These are phyloP conservation scores for Trichoderma asperelloides DNA, from an alignment of 495 filamentous ascomycete species.

Conservation along the genomic window DNA sequence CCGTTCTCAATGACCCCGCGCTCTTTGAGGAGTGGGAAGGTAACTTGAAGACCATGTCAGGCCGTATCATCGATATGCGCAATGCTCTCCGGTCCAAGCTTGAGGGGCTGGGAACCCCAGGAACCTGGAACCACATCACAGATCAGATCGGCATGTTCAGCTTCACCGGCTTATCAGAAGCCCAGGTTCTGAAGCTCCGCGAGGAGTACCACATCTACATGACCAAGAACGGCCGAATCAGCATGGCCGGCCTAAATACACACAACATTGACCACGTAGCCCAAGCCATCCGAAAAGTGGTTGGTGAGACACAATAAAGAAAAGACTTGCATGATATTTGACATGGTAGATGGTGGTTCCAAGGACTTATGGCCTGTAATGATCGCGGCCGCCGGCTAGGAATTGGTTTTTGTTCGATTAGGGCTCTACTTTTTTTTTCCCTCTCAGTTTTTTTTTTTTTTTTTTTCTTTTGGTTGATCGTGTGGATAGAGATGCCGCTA, in stretches of 20 bases:
- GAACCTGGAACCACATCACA: conserved; percentile 92
- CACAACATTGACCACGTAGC: conserved; percentile 89
- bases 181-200: conserved; percentile 73
- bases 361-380: not conserved
- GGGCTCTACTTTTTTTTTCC: not conserved
- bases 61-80: conserved; percentile 86
- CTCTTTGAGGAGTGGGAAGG: conserved; percentile 94
- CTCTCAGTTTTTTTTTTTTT: not conserved
- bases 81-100: conserved; percentile 63
- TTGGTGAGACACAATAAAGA: conserved; percentile 23
- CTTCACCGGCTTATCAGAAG: conserved; percentile 83
- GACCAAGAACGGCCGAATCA: conserved; percentile 97
- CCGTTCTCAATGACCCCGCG: conserved; percentile 68
- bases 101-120: conserved; percentile 74
- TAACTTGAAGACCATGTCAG: conserved; percentile 87
- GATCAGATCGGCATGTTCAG: conserved; percentile 99
- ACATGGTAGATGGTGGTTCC: not conserved
- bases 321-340: not conserved
- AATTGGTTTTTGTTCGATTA: not conserved
- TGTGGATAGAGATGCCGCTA: conserved; percentile 4
- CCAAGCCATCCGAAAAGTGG: conserved; percentile 75
- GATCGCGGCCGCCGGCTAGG: not conserved
- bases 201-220: conserved; percentile 88
- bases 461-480: not conserved
- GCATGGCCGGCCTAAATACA: conserved; percentile 91